Conservation (phyloP, 208 protist genomes). For the Crithidia brevicula region DNA sequence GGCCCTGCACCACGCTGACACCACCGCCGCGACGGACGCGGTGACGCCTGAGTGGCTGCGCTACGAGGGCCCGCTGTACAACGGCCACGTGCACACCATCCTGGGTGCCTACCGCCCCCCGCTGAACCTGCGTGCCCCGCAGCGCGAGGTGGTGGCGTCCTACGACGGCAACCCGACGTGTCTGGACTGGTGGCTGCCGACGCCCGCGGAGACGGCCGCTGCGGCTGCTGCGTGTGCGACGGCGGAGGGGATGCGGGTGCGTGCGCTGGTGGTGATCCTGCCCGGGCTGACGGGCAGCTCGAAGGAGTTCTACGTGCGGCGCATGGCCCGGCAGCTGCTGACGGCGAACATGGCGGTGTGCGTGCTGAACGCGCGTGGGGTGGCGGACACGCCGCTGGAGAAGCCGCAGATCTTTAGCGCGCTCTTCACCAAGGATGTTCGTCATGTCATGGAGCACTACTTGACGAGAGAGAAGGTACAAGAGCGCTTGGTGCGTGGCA, state of each 20-base stretch:
- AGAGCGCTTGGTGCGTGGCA: constrained; percentile 12
- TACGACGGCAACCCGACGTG: constrained; percentile 67
- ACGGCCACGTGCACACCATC: constrained; percentile 64
- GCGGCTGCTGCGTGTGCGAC: constrained; percentile 4
- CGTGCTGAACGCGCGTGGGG: constrained; percentile 71
- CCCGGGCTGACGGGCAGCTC: constrained; percentile 65
- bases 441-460: constrained; percentile 43
- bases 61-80: constrained; percentile 63
- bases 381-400: constrained; percentile 60
- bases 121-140: constrained; percentile 21
- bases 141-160: constrained; percentile 41
- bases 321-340: constrained; percentile 40
- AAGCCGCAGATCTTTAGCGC: constrained; percentile 59
- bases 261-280: constrained; percentile 59
- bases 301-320: constrained; percentile 56
- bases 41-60: constrained; percentile 7
- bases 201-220: constrained; percentile 15
- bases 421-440: constrained; percentile 65
- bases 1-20: constrained; percentile 1
- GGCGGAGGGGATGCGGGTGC: constrained; percentile 8
- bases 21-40: background rate
- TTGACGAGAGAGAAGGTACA: constrained; percentile 32
- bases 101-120: constrained; percentile 44
- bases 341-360: constrained; percentile 28
- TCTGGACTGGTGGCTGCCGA: constrained; percentile 56